Base-by-base conservation (phyloP, 305 asterid genomes). In the Fraxinus albicans region DNA sequence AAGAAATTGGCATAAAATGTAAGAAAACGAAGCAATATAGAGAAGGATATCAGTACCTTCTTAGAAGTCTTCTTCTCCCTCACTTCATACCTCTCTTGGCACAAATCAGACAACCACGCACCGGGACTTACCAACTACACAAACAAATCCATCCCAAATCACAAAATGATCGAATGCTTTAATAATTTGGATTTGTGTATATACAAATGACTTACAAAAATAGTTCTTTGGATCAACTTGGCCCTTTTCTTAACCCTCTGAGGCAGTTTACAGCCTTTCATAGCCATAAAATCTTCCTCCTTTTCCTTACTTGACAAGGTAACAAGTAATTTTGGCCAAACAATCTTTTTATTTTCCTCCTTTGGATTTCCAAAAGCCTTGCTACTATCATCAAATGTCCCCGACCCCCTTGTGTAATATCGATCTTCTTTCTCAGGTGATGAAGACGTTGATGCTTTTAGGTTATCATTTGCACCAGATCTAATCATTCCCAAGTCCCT, bases 171-270 rank as follows among this genome's bases (percentile, higher is more conserved):
- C 0, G 21, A 73, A 2, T 58, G 47, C 1, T 36, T n/a, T 29
- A 35, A 60, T 42, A 25, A 2, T 65, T 60, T 60, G 35, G 35
- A 65, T 70, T 70, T 38, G 35, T 31, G 23, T 33, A 31, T 70
- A 15, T 29, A 13, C 12, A 70, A 42, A 25, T 23, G 4, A 90
- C 97, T 90, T 86, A 92, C 98, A 63, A 93, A 88, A 82, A 96
- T 86, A 80, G 94, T 93, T 89, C 92, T 92, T 85, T 94, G 98
- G 74, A 94, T 87, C 88, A 96, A 69, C 86, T 96, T 96, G 42
- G 99, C 97, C 85, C 99, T 89, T 82, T 95, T 94, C 94, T 95
- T 95, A 76, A 98, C 98, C 88, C 99, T 93, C 79, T 95, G 99
- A 85, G 99, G 97, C 6, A 93, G 98, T 83, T 92, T 95, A 73